Conservation (phyloP, 2,329 filamentous ascomycete genomes). For the Beauveria scarabaeidicola region DNA sequence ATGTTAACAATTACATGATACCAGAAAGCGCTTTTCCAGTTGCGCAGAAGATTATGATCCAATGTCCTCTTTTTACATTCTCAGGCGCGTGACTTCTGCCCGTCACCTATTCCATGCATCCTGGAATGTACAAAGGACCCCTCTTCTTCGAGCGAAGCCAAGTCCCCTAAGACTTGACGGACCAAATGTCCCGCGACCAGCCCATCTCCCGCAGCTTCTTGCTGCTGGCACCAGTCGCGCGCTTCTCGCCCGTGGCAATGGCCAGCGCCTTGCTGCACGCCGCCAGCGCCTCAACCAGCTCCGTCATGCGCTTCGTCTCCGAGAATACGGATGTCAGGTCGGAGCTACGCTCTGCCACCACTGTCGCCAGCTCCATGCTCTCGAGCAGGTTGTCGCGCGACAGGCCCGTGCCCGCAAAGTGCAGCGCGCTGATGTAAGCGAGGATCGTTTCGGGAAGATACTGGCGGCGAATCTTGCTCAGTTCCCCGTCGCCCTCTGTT, state of each 20-base stretch:
- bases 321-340: slow-evolving; percentile 59
- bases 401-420: slow-evolving; percentile 66
- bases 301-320: slow-evolving; percentile 58
- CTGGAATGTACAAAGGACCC: not conserved
- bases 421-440: slow-evolving; percentile 72
- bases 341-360: slow-evolving; percentile 62
- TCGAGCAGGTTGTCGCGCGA: slow-evolving; percentile 70
- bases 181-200: slow-evolving; percentile 57
- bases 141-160: not conserved
- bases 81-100: not conserved
- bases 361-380: slow-evolving; percentile 75
- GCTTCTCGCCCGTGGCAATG: slow-evolving; percentile 47
- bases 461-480: slow-evolving; percentile 57
- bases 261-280: slow-evolving; percentile 65
- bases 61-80: not conserved
- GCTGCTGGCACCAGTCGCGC: slow-evolving; percentile 36
- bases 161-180: slow-evolving; percentile 36
- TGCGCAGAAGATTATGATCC: not conserved
- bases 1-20: not conserved
- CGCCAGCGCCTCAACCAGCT: slow-evolving; percentile 70
- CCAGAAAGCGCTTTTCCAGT: not conserved
- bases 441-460: slow-evolving; percentile 84
- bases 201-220: slow-evolving; percentile 55
- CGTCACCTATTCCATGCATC: not conserved
- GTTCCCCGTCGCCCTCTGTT: slow-evolving; percentile 50